Conservation (phyloP, 2,329 filamentous ascomycete genomes). For the Truncatella angustata region DNA sequence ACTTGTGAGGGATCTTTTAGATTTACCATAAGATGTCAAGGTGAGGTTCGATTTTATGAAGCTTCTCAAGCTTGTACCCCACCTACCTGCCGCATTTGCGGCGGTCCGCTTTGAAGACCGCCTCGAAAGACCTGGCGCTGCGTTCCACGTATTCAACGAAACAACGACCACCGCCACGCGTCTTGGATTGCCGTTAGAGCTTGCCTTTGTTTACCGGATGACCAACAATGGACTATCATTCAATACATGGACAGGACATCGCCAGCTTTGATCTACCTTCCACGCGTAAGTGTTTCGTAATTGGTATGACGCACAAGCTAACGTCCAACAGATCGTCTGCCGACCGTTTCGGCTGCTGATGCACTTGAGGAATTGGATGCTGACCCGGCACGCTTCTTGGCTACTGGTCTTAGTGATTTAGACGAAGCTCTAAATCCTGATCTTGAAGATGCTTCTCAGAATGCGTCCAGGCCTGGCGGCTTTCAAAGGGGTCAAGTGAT, state of each 20-base stretch:
- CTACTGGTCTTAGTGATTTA: conserved; percentile 54
- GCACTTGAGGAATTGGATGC: conserved; percentile 61
- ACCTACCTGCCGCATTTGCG: not conserved
- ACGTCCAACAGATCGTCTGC: conserved; percentile 62
- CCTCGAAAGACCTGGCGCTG: too few species aligned
- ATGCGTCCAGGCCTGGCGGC: conserved; percentile 43
- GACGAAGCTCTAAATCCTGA: conserved; percentile 43
- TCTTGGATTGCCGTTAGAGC: not conserved
- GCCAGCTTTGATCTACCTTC: conserved; percentile 57
- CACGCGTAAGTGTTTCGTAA: conserved; percentile 44
- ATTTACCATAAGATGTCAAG: too few species aligned
- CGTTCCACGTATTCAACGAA: too few species aligned
- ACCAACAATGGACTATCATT: conserved; percentile 53
- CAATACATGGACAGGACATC: conserved; percentile 58
- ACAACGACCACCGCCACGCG: not conserved
- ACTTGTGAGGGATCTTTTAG: not conserved
- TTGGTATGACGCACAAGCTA: conserved; percentile 10
- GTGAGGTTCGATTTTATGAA: too few species aligned
- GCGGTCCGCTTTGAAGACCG: not conserved
- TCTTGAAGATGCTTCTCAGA: conserved; percentile 18
- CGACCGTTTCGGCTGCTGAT: conserved; percentile 74
- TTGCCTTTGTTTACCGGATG: not conserved
- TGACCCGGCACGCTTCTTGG: conserved; percentile 47
- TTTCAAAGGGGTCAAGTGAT: conserved; percentile 75
- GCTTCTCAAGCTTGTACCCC: too few species aligned